Percentiles rank a stretch among this genome's conserved stretches.
Evolutionary conservation across 768 basidiomycete genomes (phyloP).

Genomic region (Rhodotorula kratochvilovae): DNA sequence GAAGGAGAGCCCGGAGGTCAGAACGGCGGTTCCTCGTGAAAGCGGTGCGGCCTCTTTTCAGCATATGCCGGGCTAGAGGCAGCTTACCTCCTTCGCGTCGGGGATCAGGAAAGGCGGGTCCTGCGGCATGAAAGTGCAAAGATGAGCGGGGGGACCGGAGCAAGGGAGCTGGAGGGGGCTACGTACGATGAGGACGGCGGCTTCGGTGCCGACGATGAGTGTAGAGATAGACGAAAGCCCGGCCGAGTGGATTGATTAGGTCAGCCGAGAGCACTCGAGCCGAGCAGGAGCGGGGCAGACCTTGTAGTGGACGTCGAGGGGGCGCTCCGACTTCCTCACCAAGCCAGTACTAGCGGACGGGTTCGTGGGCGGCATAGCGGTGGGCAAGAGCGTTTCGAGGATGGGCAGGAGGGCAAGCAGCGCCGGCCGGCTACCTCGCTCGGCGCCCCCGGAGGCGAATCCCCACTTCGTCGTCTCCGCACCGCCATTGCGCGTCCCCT

Average conservation of each 20-base stretch:
- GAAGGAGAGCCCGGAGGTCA: too few relatives aligned
- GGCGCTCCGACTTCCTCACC: background rate
- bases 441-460: background rate
- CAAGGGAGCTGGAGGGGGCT: too few relatives aligned
- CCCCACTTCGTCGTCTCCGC: background rate
- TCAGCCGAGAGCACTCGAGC: background rate
- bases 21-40: too few relatives aligned
- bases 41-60: too few relatives aligned
- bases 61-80: too few relatives aligned
- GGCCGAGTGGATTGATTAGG: background rate
- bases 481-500: background rate
- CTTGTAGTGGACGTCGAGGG: constrained; percentile 3
- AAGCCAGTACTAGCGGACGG: background rate
- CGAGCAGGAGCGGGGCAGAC: background rate
- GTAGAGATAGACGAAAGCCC: constrained; percentile 1
- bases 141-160: background rate
- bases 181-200: constrained; percentile 5
- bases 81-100: background rate
- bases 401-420: background rate
- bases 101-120: constrained; percentile 12
- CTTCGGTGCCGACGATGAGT: constrained; percentile 6
- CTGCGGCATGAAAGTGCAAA: background rate
- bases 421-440: too few relatives aligned
- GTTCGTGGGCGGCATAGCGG: background rate
- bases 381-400: background rate